Conservation (phyloP, 352 stramenopile species). For the Sclerospora graminicola region DNA sequence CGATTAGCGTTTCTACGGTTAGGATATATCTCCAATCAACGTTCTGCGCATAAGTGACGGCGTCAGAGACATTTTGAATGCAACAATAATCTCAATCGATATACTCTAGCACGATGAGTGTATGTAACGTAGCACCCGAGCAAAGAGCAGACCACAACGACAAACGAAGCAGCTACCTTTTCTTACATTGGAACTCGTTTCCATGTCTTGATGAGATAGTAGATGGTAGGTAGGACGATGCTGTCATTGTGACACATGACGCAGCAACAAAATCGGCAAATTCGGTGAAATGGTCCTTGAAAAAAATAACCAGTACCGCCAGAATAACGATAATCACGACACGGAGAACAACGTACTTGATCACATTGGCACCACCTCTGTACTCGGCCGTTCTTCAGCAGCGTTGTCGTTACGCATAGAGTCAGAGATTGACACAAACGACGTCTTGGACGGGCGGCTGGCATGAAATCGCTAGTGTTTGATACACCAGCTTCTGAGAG, state of each 20-base stretch:
- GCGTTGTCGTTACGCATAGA: conserved; percentile 20
- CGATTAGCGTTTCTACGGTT: too few relatives aligned
- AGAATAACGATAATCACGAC: conserved; percentile 23
- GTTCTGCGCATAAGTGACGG: too few relatives aligned
- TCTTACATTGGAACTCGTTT: conserved; percentile 16
- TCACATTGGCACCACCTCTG: conserved; percentile 18
- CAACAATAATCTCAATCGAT: too few relatives aligned
- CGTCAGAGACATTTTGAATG: too few relatives aligned
- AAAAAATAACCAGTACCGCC: conserved; percentile 24
- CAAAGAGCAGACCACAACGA: conserved; percentile 19
- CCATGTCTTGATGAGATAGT: conserved; percentile 29
- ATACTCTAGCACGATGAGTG: too few relatives aligned
- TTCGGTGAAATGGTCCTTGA: conserved; percentile 39
- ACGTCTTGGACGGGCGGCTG: conserved; percentile 24
- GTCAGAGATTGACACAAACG: conserved; percentile 34
- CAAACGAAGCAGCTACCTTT: conserved; percentile 10
- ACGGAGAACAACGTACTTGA: conserved; percentile 32
- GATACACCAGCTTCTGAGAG: too few relatives aligned
- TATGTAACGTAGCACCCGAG: conserved; percentile 27
- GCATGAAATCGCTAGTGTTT: background rate
- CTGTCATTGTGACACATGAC: conserved; percentile 32
- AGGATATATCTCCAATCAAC: too few relatives aligned
- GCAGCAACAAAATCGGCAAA: conserved; percentile 30
- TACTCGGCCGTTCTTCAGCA: conserved; percentile 24
- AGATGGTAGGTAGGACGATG: conserved; percentile 37